These are phyloP conservation scores for Brassica rapa DNA, from an alignment of 345 rosid species.

Conservation along the genomic window DNA sequence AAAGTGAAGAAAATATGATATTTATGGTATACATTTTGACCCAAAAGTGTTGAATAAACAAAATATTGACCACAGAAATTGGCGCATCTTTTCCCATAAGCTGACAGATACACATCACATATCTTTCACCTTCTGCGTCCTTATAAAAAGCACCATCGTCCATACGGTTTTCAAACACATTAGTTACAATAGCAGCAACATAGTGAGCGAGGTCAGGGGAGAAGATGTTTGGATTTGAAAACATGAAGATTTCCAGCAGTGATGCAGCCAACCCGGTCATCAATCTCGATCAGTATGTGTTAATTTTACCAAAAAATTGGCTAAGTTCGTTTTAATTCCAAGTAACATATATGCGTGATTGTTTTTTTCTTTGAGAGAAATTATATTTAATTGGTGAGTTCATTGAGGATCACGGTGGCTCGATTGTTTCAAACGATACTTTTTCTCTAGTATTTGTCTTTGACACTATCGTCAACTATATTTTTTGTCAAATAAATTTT, in stretches of 20 bases:
- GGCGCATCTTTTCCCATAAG: not conserved
- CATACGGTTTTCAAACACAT: not conserved
- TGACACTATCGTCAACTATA: not conserved
- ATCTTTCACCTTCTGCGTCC: not conserved
- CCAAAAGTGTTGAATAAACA: not conserved
- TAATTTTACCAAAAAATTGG: not conserved
- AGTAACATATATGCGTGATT: not conserved
- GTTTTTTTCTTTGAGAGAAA: not conserved
- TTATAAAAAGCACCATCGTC: constrained; percentile 11
- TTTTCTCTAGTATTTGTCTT: not conserved
- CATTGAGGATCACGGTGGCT: too few species aligned
- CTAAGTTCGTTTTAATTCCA: not conserved
- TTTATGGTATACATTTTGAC: constrained; percentile 11
- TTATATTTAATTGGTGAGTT: not conserved
- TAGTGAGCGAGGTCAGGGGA: not conserved
- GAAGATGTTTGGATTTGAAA: constrained; percentile 19
- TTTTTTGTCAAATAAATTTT: not conserved
- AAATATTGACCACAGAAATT: not conserved
- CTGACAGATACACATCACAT: not conserved
- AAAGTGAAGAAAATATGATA: not conserved
- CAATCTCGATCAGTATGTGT: constrained; percentile 38
- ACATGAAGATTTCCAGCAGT: constrained; percentile 7
- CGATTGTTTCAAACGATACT: not conserved
- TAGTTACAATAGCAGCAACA: not conserved
- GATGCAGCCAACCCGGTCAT: constrained; percentile 30